These are phyloP conservation scores for Carex kokanica DNA, from an alignment of 176 grass and related monocot species.

Conservation along the genomic window DNA sequence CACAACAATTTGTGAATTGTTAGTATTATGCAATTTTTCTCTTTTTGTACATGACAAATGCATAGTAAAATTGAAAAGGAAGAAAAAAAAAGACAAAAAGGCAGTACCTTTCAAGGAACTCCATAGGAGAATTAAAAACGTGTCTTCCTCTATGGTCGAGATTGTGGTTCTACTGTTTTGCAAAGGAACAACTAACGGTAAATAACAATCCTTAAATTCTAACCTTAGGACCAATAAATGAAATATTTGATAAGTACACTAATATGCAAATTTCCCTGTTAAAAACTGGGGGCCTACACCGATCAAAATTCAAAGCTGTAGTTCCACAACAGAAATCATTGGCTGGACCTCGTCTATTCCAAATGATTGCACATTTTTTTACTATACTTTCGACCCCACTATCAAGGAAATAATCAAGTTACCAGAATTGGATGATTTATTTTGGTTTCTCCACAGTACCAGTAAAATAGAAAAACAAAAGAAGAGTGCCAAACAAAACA, in stretches of 20 bases:
- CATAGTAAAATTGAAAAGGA: no score
- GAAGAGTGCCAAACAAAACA: not conserved
- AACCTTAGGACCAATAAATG: not conserved
- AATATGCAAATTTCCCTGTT: not conserved
- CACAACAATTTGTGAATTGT: no score
- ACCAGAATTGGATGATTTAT: not conserved
- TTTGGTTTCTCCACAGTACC: not conserved
- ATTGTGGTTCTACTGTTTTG: not conserved
- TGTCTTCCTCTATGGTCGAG: not conserved
- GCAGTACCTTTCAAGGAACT: no score
- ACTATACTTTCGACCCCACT: not conserved
- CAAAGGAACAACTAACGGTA: no score
- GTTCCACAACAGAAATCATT: not conserved
- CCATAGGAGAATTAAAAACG: not conserved
- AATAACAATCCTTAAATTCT: no score
- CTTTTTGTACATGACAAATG: no score
- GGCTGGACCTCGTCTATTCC: no score
- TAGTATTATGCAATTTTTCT: no score
- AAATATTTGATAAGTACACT: slow-evolving; percentile 6
- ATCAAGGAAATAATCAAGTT: not conserved
- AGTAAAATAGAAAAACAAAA: not conserved
- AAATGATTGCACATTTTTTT: not conserved
- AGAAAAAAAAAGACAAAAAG: no score
- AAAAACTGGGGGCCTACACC: not conserved
- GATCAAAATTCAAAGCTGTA: slow-evolving; percentile 5